Base-by-base conservation (phyloP, 805 yeast species). In the Kodamaea kaohsiungensis region DNA sequence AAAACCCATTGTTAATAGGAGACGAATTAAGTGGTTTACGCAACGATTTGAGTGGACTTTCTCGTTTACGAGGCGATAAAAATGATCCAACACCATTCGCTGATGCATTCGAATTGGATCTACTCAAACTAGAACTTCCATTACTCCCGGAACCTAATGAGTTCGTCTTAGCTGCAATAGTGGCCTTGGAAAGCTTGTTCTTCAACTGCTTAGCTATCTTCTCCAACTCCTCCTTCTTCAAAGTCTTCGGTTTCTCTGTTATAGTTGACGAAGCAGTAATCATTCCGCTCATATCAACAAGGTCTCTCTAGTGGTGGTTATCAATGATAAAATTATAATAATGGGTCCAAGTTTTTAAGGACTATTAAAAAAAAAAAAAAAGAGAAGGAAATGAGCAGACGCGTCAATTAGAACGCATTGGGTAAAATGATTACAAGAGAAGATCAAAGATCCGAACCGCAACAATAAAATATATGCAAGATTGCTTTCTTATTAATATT, bases 181-280 rank as follows among this genome's bases (percentile, higher is more conserved):
- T 71, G 10, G 80, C 80, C 57, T 67, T 69, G 33, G 77, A 70
- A 25, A 76, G 65, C 58, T 74, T 75, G 53, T 65, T 68, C 61
- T 75, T 76, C 57, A 76, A 66, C 61, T 75, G 74, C 51, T 68
- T 67, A 55, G 80, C 80, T 25, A 76, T 76, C 51, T 72, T 69
- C 60, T 76, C 80, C 55, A 76, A 63, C 55, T 76, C 80, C 53
- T 75, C 80, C 59, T 76, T 76, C 55, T 69, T 69, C 60, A 76
- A 65, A 8, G 35, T 69, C 56, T 73, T 73, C 13, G 65, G 65
- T 50, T 61, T 63, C 46, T 48, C 46, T 48, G 52, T 35, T 9
- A 43, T 43, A 7, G 33, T 53, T 7, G 55, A 13, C 17, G 49
- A 22, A 52, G 45, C 53, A 18, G 55, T 45, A 8, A 40, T 16